Evolutionary conservation across 2,329 filamentous ascomycete genomes (phyloP), one percentile per base, ranked within the genome.

Genomic region (Plectosphaerella sp.): DNA sequence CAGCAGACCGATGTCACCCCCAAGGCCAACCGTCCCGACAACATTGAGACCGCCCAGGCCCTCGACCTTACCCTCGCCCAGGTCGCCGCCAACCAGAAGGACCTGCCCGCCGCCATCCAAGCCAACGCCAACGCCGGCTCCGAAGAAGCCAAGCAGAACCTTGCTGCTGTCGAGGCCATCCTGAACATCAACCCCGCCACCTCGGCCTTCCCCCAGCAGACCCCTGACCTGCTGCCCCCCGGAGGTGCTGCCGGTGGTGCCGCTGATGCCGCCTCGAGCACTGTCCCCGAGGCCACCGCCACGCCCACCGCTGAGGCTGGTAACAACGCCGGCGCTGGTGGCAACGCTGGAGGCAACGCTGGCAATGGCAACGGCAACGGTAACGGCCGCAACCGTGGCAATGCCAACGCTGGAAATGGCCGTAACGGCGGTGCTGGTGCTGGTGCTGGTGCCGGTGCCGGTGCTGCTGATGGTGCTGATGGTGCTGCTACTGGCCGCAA

Each of bases 1-100:
- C 76, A 82, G 63, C 82, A 85, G 60, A 67, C 68, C 28, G 80
- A 82, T 57, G 60, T 60, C 12, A 58, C 64, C 0, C 53, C 72
- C 45, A 72, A 64, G 47, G 62, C 61, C 52, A 80, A 80, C 67
- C 71, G 65, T 1, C 66, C 76, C 3, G 61, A 67, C 47, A 69
- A 67, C 48, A 76, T 84, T 59, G 52, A 60, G 5, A 83, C 80
- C 0, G 63, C 62, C 0, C 68, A 78, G 55, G 72, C 67, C 2
- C 64, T 80, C 6, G 64, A 75, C 2, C 71, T 62, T 15, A 70
- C 83, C 42, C 57, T 70, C 2, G 67, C 63, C 1, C 79, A 85
- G 65, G 71, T 83, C 18, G 62, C 70, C 42, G 62, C 73, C 57
- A 78, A 84, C 66, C 64, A 77, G 51, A 63, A 70, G 33, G 79